Conservation (phyloP, 805 yeast species). For the Yarrowia porcina region DNA sequence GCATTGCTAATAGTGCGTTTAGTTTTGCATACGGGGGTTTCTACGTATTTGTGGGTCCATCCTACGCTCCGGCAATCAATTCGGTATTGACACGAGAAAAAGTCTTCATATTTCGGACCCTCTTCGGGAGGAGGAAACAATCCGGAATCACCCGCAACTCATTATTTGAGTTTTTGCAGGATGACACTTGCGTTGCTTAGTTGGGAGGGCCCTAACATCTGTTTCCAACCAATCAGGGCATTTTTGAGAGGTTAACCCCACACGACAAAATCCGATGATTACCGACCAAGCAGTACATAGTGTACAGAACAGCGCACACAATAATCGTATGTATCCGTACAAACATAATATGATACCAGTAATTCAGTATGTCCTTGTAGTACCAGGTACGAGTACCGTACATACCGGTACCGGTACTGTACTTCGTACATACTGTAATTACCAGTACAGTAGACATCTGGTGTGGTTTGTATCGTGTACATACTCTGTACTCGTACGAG, state of each 20-base stretch:
- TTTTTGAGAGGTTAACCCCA: background rate
- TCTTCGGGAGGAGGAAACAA: background rate
- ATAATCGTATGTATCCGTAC: too few species aligned
- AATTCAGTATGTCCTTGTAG: too few species aligned
- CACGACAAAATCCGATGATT: background rate
- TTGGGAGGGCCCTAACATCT: background rate
- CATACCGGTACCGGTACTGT: too few species aligned
- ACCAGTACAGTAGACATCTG: too few species aligned
- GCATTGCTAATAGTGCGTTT: background rate
- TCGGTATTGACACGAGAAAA: too few species aligned
- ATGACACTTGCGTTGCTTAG: background rate
- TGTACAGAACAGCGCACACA: too few species aligned
- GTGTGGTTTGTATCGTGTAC: too few species aligned
- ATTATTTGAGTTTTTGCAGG: background rate
- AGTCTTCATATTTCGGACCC: background rate
- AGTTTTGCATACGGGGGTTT: background rate
- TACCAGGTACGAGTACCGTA: too few species aligned
- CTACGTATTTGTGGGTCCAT: background rate
- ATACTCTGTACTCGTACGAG: too few species aligned
- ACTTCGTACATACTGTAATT: too few species aligned
- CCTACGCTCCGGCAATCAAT: background rate
- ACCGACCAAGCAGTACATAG: too few species aligned
- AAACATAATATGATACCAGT: too few species aligned
- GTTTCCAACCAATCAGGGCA: background rate
- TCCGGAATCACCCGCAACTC: background rate